Percentiles rank a stretch among this genome's conserved stretches.
These are phyloP conservation scores for Termitomyces sp. DNA, from an alignment of 1,284 basidiomycete species.

Conservation along the genomic window DNA sequence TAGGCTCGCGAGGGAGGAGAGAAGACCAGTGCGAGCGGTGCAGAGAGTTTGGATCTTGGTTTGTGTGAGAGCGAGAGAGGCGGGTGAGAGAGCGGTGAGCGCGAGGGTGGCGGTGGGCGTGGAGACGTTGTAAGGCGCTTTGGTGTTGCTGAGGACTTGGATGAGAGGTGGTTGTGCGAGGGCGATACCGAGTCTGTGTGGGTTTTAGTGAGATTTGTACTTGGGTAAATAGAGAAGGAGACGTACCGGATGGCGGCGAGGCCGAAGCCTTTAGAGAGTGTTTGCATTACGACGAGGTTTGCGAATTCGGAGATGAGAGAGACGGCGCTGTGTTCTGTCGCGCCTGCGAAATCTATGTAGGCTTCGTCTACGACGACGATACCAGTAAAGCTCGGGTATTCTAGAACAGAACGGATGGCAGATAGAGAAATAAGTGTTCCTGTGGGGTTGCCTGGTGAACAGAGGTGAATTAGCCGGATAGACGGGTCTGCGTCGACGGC, in stretches of 20 bases:
- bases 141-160: constrained; percentile 92
- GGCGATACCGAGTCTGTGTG: constrained; percentile 79
- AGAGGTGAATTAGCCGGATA: constrained; percentile 92
- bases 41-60: constrained; percentile 59
- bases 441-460: constrained; percentile 97
- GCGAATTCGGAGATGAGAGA: constrained; percentile 76
- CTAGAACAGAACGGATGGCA: constrained; percentile 69
- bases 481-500: constrained; percentile 60
- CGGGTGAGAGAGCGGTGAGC: constrained; percentile 67
- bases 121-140: constrained; percentile 97
- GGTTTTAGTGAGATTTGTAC: not conserved
- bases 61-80: constrained; percentile 65
- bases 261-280: constrained; percentile 94
- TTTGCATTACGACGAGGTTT: constrained; percentile 93
- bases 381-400: constrained; percentile 82
- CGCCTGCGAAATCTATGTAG: constrained; percentile 88
- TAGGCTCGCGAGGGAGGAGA: constrained; percentile 41
- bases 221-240: not conserved
- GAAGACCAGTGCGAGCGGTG: constrained; percentile 52
- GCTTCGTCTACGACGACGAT: constrained; percentile 96
- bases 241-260: constrained; percentile 88
- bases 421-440: constrained; percentile 81
- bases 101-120: constrained; percentile 86
- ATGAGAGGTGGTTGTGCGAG: constrained; percentile 87
- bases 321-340: constrained; percentile 57